These are phyloP conservation scores for Sphaerulina vaccinii DNA, from an alignment of 2,329 filamentous ascomycete genomes.

Conservation along the genomic window DNA sequence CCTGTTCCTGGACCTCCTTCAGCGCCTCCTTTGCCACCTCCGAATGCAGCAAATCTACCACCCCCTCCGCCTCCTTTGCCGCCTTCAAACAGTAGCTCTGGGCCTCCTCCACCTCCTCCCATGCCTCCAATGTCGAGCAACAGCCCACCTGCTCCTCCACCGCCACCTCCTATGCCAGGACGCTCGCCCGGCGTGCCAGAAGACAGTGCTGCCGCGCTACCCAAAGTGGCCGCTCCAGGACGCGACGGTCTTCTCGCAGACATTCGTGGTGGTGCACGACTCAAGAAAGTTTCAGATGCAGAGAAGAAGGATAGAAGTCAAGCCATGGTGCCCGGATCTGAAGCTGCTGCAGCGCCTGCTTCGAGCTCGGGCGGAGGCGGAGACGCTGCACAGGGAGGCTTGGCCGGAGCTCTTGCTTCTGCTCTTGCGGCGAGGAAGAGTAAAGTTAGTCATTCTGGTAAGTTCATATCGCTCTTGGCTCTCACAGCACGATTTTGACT, in stretches of 20 bases:
- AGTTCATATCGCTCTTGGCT: constrained; percentile 47
- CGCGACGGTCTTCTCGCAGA: constrained; percentile 66
- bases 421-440: constrained; percentile 83
- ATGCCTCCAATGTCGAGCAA: constrained; percentile 15
- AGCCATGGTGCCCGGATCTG: constrained; percentile 57
- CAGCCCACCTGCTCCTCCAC: constrained; percentile 42
- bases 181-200: constrained; percentile 44
- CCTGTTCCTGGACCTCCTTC: constrained; percentile 41
- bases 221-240: constrained; percentile 33
- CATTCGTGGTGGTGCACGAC: constrained; percentile 63
- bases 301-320: constrained; percentile 71
- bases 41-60: constrained; percentile 37
- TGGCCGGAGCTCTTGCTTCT: constrained; percentile 65
- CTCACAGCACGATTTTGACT: not conserved
- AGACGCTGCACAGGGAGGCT: constrained; percentile 47
- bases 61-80: constrained; percentile 18
- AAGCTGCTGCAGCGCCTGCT: constrained; percentile 56
- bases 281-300: constrained; percentile 72
- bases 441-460: constrained; percentile 93
- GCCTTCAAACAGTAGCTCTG: constrained; percentile 12
- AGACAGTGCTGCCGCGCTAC: constrained; percentile 40
- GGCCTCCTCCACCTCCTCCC: constrained; percentile 18
- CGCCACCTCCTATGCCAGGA: constrained; percentile 40
- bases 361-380: constrained; percentile 53
- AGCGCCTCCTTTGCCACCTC: constrained; percentile 44